A percentile compares a stretch with the other conserved stretches of the same genome.
These are phyloP conservation scores for Haplosporangium sp. DNA, from an alignment of 371 early-diverging fungal species.

Conservation along the genomic window DNA sequence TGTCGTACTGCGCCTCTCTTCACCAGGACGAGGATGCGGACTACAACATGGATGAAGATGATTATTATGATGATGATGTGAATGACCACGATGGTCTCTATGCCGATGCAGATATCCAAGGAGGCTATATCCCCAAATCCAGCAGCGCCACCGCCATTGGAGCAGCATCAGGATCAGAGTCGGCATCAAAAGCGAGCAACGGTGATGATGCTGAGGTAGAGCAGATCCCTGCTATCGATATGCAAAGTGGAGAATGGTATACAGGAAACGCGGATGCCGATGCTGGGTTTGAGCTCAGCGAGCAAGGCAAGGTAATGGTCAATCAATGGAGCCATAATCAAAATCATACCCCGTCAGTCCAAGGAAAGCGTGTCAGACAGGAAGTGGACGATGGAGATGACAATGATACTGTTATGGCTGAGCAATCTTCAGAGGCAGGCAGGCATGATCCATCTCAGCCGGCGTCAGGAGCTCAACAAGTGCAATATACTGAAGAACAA, in stretches of 20 bases:
- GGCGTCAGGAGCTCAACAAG: background rate
- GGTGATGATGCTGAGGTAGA: slow-evolving; percentile 8
- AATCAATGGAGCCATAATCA: slow-evolving; percentile 32
- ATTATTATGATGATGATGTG: slow-evolving; percentile 53
- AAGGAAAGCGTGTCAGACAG: slow-evolving; percentile 27
- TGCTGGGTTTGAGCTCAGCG: slow-evolving; percentile 46
- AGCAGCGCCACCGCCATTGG: slow-evolving; percentile 40
- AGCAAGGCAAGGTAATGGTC: slow-evolving; percentile 53
- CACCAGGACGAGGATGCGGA: slow-evolving; percentile 73
- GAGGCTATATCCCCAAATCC: slow-evolving; percentile 31
- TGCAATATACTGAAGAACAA: slow-evolving; percentile 31
- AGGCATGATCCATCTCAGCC: background rate
- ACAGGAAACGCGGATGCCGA: slow-evolving; percentile 45
- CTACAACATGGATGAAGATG: slow-evolving; percentile 39
- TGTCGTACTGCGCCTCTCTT: slow-evolving; percentile 81
- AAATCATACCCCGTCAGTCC: background rate
- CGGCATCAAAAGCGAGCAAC: background rate
- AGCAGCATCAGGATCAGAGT: background rate
- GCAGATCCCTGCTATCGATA: slow-evolving; percentile 38
- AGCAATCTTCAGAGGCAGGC: slow-evolving; percentile 13
- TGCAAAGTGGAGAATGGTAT: slow-evolving; percentile 51
- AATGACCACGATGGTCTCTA: slow-evolving; percentile 57
- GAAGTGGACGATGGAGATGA: slow-evolving; percentile 13
- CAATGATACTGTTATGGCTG: slow-evolving; percentile 9
- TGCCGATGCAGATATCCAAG: slow-evolving; percentile 44